phyloP scores from a whole-genome alignment of 805 yeast species.

The Candida dajiaensis region DNA sequence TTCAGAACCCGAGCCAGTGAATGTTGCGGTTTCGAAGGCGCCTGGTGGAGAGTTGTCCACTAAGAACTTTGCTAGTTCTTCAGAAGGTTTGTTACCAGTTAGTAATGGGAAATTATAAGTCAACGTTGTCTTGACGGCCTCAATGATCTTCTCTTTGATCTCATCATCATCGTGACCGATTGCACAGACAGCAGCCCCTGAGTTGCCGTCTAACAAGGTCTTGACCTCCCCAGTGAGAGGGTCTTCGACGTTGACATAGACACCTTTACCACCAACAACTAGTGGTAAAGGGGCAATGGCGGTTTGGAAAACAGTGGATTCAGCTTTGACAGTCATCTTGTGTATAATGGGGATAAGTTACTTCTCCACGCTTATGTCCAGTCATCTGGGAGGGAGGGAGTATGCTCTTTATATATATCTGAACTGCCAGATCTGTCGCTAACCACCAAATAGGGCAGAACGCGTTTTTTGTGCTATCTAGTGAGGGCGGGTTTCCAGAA shows the following conservation, averaged over 20 bases:
- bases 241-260: slow-evolving; percentile 30
- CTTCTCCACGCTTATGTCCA: too few relatives aligned
- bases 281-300: slow-evolving; percentile 26
- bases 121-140: slow-evolving; percentile 31
- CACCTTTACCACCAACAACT: slow-evolving; percentile 34
- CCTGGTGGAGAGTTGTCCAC: slow-evolving; percentile 39
- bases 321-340: slow-evolving; percentile 7
- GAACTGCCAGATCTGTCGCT: not conserved
- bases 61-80: slow-evolving; percentile 36
- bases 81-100: slow-evolving; percentile 32
- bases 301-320: slow-evolving; percentile 27
- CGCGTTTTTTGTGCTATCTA: not conserved
- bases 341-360: too few relatives aligned
- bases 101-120: slow-evolving; percentile 31
- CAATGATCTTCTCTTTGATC: slow-evolving; percentile 32
- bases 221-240: slow-evolving; percentile 29
- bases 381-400: not conserved
- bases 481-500: not conserved
- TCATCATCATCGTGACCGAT: slow-evolving; percentile 40
- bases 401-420: not conserved
- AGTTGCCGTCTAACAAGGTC: slow-evolving; percentile 35
- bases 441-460: not conserved
- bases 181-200: slow-evolving; percentile 49
- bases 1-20: slow-evolving; percentile 59
- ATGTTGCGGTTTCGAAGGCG: slow-evolving; percentile 36